Evolutionary conservation across 495 filamentous ascomycete species (phyloP).

Genomic region (Zalerion maritima): DNA sequence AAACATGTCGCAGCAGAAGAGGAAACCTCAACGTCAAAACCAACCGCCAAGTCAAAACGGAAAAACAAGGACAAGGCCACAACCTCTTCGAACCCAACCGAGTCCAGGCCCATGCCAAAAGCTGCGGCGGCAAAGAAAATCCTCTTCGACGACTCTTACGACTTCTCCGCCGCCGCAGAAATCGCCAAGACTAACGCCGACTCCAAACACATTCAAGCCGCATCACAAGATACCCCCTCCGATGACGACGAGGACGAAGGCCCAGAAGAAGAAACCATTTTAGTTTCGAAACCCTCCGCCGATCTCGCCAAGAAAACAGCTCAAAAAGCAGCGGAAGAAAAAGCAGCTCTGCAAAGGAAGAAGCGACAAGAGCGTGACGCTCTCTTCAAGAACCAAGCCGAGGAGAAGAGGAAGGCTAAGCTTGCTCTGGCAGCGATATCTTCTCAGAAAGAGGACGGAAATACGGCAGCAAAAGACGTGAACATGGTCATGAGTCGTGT

Average conservation of each 20-base stretch:
- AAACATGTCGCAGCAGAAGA: neutral
- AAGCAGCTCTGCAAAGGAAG: slow-evolving; percentile 25
- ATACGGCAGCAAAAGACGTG: slow-evolving; percentile 3
- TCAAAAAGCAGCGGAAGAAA: slow-evolving; percentile 23
- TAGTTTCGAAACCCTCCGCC: slow-evolving; percentile 20
- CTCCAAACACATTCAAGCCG: slow-evolving; percentile 11
- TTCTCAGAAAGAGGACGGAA: slow-evolving; percentile 1
- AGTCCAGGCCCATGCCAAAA: no score
- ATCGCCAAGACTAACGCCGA: slow-evolving; percentile 18
- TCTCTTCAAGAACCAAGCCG: slow-evolving; percentile 29
- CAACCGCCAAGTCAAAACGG: slow-evolving; percentile 1
- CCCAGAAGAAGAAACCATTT: slow-evolving; percentile 31
- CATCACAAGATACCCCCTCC: slow-evolving; percentile 2
- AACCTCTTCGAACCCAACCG: slow-evolving; percentile 5
- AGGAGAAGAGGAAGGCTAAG: slow-evolving; percentile 20
- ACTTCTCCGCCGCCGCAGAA: slow-evolving; percentile 18
- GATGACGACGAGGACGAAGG: slow-evolving; percentile 28
- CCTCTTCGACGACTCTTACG: slow-evolving; percentile 18
- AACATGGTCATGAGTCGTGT: no score
- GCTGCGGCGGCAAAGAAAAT: slow-evolving; percentile 11
- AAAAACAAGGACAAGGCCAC: no score
- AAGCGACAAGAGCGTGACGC: slow-evolving; percentile 32
- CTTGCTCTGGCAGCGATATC: slow-evolving; percentile 1
- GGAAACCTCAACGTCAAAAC: slow-evolving; percentile 1
- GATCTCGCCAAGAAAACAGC: slow-evolving; percentile 19